phyloP scores from a whole-genome alignment of 148 eudicot genomes.

The Rhododendron kiyosumense region DNA sequence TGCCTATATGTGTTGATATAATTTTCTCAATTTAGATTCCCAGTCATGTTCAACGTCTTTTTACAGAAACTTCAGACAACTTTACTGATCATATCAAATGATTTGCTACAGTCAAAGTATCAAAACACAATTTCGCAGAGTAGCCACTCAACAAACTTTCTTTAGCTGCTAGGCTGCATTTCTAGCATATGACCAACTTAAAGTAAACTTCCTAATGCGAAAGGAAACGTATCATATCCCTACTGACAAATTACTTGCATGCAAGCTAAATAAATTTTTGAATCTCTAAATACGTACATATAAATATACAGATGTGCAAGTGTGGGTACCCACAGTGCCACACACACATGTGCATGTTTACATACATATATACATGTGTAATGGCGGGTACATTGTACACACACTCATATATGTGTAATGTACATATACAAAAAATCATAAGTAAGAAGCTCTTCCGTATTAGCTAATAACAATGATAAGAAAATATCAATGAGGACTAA shows the following conservation, averaged over 20 bases:
- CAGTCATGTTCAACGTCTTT: not conserved
- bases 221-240: not conserved
- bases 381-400: no score
- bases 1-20: not conserved
- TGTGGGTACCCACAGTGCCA: no score
- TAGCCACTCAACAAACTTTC: not conserved
- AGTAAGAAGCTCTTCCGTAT: not conserved
- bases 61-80: not conserved
- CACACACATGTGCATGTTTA: not conserved
- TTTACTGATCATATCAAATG: not conserved
- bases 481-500: not conserved
- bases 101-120: not conserved
- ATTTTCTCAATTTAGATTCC: not conserved
- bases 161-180: slow-evolving; percentile 4
- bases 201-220: not conserved
- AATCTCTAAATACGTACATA: not conserved
- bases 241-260: not conserved
- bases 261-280: not conserved
- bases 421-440: not conserved
- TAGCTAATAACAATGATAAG: not conserved
- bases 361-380: not conserved
- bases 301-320: no score
- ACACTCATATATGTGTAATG: no score
- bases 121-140: not conserved
- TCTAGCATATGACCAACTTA: not conserved